A percentile compares a stretch with the other conserved stretches of the same genome.
Evolutionary conservation across 169 alveolate genomes (phyloP).

Genomic region (Plasmodium coatneyi): DNA sequence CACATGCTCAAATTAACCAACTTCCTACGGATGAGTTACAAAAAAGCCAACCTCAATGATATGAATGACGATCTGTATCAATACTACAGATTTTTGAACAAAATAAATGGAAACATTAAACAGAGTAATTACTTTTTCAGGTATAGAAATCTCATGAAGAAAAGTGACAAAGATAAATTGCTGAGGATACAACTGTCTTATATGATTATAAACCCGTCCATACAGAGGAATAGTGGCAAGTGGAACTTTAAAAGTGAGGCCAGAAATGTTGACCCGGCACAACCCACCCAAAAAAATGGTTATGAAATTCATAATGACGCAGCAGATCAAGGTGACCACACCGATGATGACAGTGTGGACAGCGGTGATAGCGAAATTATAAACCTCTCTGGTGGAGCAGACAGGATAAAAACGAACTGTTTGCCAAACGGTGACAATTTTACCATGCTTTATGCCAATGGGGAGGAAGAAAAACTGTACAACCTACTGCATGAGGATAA

Average conservation of each 20-base stretch:
- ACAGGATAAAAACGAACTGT: background rate
- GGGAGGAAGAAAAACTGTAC: conserved; percentile 2
- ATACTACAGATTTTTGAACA: conserved; percentile 54
- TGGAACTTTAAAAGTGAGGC: conserved; percentile 71
- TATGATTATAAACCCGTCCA: conserved; percentile 70
- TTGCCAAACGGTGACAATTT: background rate
- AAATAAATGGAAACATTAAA: conserved; percentile 67
- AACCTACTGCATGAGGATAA: background rate
- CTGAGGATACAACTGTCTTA: conserved; percentile 59
- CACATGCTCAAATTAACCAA: conserved; percentile 69
- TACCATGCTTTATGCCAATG: conserved; percentile 16
- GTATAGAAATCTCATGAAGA: conserved; percentile 51
- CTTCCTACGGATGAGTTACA: conserved; percentile 17
- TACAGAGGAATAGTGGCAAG: conserved; percentile 69
- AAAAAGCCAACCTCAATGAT: conserved; percentile 21
- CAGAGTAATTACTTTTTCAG: conserved; percentile 8
- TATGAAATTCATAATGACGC: background rate
- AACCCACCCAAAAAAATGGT: background rate
- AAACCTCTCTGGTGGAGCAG: background rate
- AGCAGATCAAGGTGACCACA: background rate
- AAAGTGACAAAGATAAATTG: conserved; percentile 64
- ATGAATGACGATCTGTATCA: conserved; percentile 42
- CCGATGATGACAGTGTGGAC: background rate
- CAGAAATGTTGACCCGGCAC: background rate
- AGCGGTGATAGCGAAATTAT: background rate